Evolutionary conservation across 148 eudicot species (phyloP).

Genomic region (Agrostemma githago): DNA sequence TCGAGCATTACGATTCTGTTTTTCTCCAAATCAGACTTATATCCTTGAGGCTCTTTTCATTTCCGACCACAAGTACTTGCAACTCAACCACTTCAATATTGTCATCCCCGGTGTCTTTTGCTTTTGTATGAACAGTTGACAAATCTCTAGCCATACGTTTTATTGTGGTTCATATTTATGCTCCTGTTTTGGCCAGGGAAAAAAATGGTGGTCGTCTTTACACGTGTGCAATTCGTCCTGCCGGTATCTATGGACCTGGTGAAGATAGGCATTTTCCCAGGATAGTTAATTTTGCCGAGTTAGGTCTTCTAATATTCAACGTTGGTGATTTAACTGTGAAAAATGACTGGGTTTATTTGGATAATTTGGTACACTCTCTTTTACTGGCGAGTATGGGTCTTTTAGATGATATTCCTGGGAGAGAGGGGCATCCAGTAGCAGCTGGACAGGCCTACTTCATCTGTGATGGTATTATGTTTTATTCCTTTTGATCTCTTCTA

Average conservation of each 20-base stretch:
- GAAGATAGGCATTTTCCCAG: conserved; percentile 93
- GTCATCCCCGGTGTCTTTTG: neutral
- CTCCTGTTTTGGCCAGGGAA: conserved; percentile 41
- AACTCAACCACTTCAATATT: neutral
- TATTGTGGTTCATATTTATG: conserved; percentile 14
- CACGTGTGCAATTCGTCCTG: conserved; percentile 90
- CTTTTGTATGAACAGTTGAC: neutral
- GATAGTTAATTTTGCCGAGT: conserved; percentile 49
- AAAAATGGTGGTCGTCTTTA: conserved; percentile 57
- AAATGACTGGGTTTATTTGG: conserved; percentile 83
- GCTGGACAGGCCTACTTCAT: conserved; percentile 94
- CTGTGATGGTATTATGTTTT: conserved; percentile 63
- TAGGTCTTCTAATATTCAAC: conserved; percentile 69
- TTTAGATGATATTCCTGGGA: conserved; percentile 84
- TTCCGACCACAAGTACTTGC: neutral
- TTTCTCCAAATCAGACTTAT: neutral
- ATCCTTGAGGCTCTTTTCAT: neutral
- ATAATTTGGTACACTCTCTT: conserved; percentile 77
- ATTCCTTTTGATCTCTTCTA: neutral
- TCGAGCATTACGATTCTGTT: neutral
- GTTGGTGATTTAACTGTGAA: conserved; percentile 58
- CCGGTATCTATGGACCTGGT: conserved; percentile 95
- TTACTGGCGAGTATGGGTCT: conserved; percentile 94
- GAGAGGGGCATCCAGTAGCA: conserved; percentile 59
- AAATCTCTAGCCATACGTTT: neutral